phyloP scores from a whole-genome alignment of 108 stramenopile genomes.

The Pseudonitzschia multiseries region DNA sequence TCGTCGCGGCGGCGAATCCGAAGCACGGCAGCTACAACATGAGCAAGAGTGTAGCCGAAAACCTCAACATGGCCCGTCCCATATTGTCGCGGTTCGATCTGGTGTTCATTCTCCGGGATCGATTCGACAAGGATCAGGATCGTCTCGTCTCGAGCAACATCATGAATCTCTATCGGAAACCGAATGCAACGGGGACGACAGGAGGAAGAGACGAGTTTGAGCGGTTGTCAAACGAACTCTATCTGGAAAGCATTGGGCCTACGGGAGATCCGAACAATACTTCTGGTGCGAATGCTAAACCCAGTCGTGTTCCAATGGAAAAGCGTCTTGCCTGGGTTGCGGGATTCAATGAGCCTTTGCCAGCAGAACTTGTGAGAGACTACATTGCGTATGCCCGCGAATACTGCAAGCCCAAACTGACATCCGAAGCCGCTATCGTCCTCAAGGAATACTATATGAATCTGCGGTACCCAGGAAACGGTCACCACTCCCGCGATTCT shows the following conservation, averaged over 20 bases:
- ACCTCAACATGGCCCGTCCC: slow-evolving; percentile 91
- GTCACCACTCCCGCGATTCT: slow-evolving; percentile 50
- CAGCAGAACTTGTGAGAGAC: slow-evolving; percentile 84
- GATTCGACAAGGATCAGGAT: slow-evolving; percentile 90
- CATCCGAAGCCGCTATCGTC: slow-evolving; percentile 76
- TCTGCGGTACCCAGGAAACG: slow-evolving; percentile 66
- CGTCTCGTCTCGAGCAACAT: slow-evolving; percentile 89
- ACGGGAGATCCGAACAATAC: neutral
- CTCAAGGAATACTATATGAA: slow-evolving; percentile 91
- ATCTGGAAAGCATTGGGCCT: neutral
- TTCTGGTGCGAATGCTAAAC: neutral
- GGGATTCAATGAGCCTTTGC: slow-evolving; percentile 71
- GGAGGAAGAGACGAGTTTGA: slow-evolving; percentile 1
- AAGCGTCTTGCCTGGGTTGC: slow-evolving; percentile 81
- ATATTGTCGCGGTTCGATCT: slow-evolving; percentile 97
- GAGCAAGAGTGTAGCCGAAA: slow-evolving; percentile 90
- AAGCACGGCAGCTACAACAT: slow-evolving; percentile 94
- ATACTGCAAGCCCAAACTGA: slow-evolving; percentile 91
- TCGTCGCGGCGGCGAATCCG: slow-evolving; percentile 98
- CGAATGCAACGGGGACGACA: neutral
- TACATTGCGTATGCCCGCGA: slow-evolving; percentile 96
- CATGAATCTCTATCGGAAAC: slow-evolving; percentile 74
- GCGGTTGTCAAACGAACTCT: neutral
- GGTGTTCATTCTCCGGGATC: slow-evolving; percentile 94
- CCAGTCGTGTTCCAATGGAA: slow-evolving; percentile 45